Evolutionary conservation across 192 early-diverging fungal species (phyloP).

Genomic region (Dimargaris cristalligena): DNA sequence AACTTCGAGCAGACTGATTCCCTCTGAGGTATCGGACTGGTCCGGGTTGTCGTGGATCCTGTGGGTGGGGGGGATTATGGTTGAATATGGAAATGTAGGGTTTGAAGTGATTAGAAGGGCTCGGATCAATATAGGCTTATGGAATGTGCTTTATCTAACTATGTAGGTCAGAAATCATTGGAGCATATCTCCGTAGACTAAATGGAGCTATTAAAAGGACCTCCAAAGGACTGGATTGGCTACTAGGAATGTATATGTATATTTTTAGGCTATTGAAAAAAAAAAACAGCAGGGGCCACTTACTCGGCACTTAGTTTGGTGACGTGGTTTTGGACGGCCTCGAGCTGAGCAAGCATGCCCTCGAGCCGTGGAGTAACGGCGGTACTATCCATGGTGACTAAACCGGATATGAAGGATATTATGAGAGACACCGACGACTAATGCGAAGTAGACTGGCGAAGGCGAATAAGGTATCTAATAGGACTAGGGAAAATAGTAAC

Average conservation of each 20-base stretch:
- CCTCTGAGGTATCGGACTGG: conserved; percentile 34
- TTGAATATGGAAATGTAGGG: neutral
- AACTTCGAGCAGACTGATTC: conserved; percentile 78
- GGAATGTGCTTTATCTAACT: neutral
- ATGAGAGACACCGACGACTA: too few relatives aligned
- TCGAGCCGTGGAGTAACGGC: too few relatives aligned
- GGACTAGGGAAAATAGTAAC: too few relatives aligned
- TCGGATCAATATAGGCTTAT: neutral
- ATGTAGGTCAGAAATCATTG: neutral
- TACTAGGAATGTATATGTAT: neutral
- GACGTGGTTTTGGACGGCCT: neutral
- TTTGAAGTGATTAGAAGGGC: neutral
- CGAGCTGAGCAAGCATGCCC: neutral
- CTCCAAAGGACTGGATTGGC: neutral
- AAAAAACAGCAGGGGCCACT: neutral
- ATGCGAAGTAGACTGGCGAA: too few relatives aligned
- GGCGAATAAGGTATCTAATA: too few relatives aligned
- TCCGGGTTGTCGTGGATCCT: neutral
- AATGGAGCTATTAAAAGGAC: neutral
- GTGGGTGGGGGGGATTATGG: neutral
- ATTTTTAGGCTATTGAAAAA: neutral
- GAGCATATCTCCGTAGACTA: neutral
- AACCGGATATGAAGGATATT: too few relatives aligned
- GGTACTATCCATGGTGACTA: too few relatives aligned
- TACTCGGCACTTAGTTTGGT: neutral